Evolutionary conservation across 139 green algal genomes (phyloP), one percentile per base, ranked within the genome.

Genomic region (Volvox africanus): DNA sequence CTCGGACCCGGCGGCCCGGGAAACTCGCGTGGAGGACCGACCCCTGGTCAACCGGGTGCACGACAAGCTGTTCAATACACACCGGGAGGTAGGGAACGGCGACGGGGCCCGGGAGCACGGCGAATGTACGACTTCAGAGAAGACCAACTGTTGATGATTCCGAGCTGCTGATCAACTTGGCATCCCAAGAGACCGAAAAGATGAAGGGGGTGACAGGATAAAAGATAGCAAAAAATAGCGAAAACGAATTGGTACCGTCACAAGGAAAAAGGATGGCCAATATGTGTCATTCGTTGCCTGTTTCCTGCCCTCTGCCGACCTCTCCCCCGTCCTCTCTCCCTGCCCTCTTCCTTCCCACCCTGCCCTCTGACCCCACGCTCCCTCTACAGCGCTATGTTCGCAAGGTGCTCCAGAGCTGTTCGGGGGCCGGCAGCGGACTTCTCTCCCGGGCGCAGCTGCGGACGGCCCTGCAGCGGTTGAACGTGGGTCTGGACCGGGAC

Each of bases 331-430:
- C 44, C 44, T 32, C 73, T 36, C n/a, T 18, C n/a, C 26, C 28
- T 80, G 12, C 18, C 20, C 35, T 35, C 73, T 22, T 36, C 81
- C 26, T 32, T 21, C 55, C 24, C 55, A 13, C 65, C 18, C 24
- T 55, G 2, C 62, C 62, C 20, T 24, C 61, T 21, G 5, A 55
- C 44, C 69, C n/a, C 50, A 26, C 24, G 61, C 44, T 55, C 5
- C 44, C 44, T 55, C n/a, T 24, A 26, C 88, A 92, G 89, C 68
- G 35, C 26, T 92, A 69, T 17, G 36, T 89, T 30, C 82, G 68
- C 55, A 89, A 89, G 73, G 89, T 92, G 89, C 89, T 92, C 37
- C 81, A 82, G 32, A 89, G 80, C 50, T 92, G 84, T 80, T 2
- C 24, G 28, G 18, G 3, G 17, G 73, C 78, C 82, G 61, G 61